Conservation (phyloP, 768 basidiomycete species). For the Leucocoprinus leucothites region DNA sequence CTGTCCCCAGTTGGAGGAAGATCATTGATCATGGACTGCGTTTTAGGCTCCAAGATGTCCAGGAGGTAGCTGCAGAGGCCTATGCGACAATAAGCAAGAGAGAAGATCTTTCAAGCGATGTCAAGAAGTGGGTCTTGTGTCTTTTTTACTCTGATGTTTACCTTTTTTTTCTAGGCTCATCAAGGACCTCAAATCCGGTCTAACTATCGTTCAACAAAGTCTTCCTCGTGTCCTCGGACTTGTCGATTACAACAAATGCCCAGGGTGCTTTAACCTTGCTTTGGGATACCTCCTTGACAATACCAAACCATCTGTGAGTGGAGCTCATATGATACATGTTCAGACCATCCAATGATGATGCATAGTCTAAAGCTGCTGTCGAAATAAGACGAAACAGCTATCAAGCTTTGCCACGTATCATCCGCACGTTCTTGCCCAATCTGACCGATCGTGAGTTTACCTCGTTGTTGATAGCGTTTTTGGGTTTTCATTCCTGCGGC, state of each 20-base stretch:
- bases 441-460: conserved; percentile 42
- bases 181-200: conserved; percentile 51
- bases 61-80: conserved; percentile 73
- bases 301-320: conserved; percentile 52
- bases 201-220: conserved; percentile 64
- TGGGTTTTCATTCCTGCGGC: conserved; percentile 10
- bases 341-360: not conserved
- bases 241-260: conserved; percentile 56
- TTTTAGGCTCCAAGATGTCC: conserved; percentile 59
- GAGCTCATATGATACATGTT: conserved; percentile 16
- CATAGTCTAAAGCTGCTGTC: conserved; percentile 29
- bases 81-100: conserved; percentile 69
- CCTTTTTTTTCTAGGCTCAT: conserved; percentile 48
- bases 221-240: conserved; percentile 67
- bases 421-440: conserved; percentile 40
- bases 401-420: conserved; percentile 45
- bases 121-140: conserved; percentile 67
- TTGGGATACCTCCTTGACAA: conserved; percentile 51
- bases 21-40: conserved; percentile 73
- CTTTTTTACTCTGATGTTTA: not conserved
- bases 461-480: conserved; percentile 11
- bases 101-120: conserved; percentile 56
- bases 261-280: conserved; percentile 35
- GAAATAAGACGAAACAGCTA: conserved; percentile 40
- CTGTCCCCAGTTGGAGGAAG: conserved; percentile 60